These are phyloP conservation scores for Ceratobasidium papillatum DNA, from an alignment of 1,284 basidiomycete genomes.

Conservation along the genomic window DNA sequence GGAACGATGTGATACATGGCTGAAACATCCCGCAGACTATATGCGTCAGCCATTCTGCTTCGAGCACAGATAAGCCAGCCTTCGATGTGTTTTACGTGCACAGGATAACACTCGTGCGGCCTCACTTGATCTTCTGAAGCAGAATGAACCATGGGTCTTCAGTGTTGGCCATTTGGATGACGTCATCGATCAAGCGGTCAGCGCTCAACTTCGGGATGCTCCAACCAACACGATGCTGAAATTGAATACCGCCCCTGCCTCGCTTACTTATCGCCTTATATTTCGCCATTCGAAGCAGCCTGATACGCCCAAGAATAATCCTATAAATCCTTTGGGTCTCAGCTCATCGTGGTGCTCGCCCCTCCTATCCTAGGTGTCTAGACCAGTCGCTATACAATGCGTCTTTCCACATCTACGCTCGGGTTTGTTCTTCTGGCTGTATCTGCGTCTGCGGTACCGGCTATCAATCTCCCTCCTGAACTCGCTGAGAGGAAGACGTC, in stretches of 20 bases:
- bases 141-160: too few relatives aligned
- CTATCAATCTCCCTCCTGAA: constrained; percentile 6
- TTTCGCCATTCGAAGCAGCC: background rate
- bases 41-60: too few relatives aligned
- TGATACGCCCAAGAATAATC: background rate
- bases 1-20: too few relatives aligned
- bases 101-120: too few relatives aligned
- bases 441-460: background rate
- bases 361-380: too few relatives aligned
- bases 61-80: too few relatives aligned
- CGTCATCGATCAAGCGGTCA: background rate
- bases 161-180: too few relatives aligned
- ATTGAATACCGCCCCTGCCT: background rate
- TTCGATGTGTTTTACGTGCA: too few relatives aligned
- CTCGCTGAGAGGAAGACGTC: background rate
- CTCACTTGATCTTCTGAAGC: too few relatives aligned
- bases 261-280: constrained; percentile 11
- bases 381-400: background rate
- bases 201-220: background rate
- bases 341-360: background rate
- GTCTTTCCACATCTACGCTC: background rate
- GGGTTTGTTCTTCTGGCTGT: background rate
- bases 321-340: background rate
- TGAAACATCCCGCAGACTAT: too few relatives aligned
- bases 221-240: background rate